phyloP scores from a whole-genome alignment of 2,329 filamentous ascomycete species.

The Dothideomycetidae sp. region DNA sequence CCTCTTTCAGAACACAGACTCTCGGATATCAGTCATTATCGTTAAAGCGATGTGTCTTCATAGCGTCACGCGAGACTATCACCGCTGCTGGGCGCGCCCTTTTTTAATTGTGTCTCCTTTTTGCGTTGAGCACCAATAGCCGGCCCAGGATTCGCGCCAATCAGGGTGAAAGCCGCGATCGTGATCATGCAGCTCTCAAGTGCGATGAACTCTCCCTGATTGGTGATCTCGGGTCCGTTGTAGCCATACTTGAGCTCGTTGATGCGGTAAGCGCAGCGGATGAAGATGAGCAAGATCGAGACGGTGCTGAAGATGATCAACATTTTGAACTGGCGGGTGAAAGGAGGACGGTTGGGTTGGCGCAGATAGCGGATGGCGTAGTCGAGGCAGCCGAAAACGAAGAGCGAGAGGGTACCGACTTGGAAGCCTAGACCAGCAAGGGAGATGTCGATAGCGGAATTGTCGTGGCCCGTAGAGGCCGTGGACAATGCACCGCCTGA shows the following conservation, averaged over 20 bases:
- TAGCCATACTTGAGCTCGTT: slow-evolving; percentile 51
- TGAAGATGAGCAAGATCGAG: slow-evolving; percentile 47
- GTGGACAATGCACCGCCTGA: slow-evolving; percentile 35
- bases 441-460: slow-evolving; percentile 46
- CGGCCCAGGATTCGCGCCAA: slow-evolving; percentile 5
- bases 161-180: slow-evolving; percentile 6
- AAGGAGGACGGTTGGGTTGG: background rate
- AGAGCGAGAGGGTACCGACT: slow-evolving; percentile 42
- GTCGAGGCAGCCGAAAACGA: slow-evolving; percentile 37
- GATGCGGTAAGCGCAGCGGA: slow-evolving; percentile 48
- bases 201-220: slow-evolving; percentile 13
- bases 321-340: slow-evolving; percentile 31
- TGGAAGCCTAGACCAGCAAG: slow-evolving; percentile 50
- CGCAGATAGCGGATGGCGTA: slow-evolving; percentile 25
- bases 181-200: slow-evolving; percentile 19
- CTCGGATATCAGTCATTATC: too few relatives aligned
- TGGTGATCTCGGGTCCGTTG: slow-evolving; percentile 34
- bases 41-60: too few relatives aligned
- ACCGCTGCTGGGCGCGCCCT: too few relatives aligned
- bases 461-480: slow-evolving; percentile 16
- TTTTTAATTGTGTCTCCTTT: too few relatives aligned
- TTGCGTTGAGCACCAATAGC: too few relatives aligned
- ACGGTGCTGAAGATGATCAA: slow-evolving; percentile 42
- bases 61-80: too few relatives aligned
- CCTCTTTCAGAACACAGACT: too few relatives aligned